A percentile compares a stretch with the other conserved stretches of the same genome.
phyloP scores from a whole-genome alignment of 1,284 basidiomycete genomes.

The Hypsizygus ulmarius region DNA sequence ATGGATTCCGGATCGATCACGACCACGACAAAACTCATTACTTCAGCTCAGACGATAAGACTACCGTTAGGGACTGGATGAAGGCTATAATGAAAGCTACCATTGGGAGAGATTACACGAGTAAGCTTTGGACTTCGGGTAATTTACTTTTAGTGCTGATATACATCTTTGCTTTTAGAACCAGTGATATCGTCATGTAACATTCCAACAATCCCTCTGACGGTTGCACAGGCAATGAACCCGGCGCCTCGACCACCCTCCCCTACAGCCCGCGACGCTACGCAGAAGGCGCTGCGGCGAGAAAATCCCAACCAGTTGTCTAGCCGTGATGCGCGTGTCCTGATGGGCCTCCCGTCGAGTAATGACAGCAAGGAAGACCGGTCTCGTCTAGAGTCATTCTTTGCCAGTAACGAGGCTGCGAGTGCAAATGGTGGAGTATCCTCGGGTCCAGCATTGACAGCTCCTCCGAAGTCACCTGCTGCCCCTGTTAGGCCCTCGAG shows the following conservation, averaged over 20 bases:
- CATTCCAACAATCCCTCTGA: conserved; percentile 93
- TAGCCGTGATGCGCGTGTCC: conserved; percentile 77
- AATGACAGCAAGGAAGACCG: conserved; percentile 44
- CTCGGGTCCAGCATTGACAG: conserved; percentile 6
- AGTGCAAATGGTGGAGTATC: conserved; percentile 17
- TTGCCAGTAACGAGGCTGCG: conserved; percentile 36
- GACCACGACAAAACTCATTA: conserved; percentile 85
- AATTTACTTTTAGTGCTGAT: conserved; percentile 7
- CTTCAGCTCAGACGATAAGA: conserved; percentile 90
- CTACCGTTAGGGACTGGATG: conserved; percentile 93
- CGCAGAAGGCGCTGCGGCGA: conserved; percentile 83
- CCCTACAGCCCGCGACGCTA: conserved; percentile 83
- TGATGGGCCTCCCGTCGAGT: conserved; percentile 62
- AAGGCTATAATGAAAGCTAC: conserved; percentile 99
- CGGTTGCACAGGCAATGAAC: conserved; percentile 94
- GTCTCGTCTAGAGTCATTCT: conserved; percentile 53
- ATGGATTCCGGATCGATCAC: conserved; percentile 95
- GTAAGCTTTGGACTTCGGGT: conserved; percentile 44
- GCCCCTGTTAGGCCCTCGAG: conserved; percentile 61
- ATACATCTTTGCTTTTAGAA: conserved; percentile 42
- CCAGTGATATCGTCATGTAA: conserved; percentile 97
- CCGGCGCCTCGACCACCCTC: conserved; percentile 94
- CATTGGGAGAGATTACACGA: conserved; percentile 88
- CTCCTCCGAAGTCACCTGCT: conserved; percentile 23
- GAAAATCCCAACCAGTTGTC: conserved; percentile 92